A percentile compares a stretch with the other conserved stretches of the same genome.
Conservation (phyloP, 2,329 filamentous ascomycete genomes). For the Volutella citrinella region DNA sequence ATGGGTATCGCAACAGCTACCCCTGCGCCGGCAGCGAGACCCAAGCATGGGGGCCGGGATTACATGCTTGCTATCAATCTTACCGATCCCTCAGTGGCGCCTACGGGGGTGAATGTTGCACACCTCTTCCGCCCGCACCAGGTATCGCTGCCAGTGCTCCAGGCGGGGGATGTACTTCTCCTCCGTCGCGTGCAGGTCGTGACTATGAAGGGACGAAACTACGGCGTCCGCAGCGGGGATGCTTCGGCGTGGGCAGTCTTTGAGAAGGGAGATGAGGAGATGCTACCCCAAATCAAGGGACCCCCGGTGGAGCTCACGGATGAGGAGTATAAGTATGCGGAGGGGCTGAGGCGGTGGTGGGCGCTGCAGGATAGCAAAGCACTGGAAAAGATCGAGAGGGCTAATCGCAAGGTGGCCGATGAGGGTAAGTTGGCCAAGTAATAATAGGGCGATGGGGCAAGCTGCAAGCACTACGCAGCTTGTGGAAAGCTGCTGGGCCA, state of each 20-base stretch:
- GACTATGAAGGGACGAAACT: constrained; percentile 52
- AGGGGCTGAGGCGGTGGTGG: constrained; percentile 49
- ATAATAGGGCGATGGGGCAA: constrained; percentile 10
- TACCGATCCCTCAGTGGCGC: constrained; percentile 53
- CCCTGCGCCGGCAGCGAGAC: constrained; percentile 49
- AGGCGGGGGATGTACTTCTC: constrained; percentile 56
- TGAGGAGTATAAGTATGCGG: constrained; percentile 48
- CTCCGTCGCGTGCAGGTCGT: constrained; percentile 55
- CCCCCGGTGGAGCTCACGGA: constrained; percentile 56
- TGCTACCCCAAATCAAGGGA: constrained; percentile 53
- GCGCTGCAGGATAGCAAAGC: constrained; percentile 44
- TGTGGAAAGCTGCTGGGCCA: neutral
- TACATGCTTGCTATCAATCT: constrained; percentile 58
- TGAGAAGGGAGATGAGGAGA: constrained; percentile 39
- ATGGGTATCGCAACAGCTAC: constrained; percentile 52
- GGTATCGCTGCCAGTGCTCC: constrained; percentile 52
- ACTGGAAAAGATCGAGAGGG: constrained; percentile 46
- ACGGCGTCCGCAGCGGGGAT: constrained; percentile 53
- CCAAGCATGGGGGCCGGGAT: constrained; percentile 56
- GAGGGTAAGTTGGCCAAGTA: constrained; percentile 25
- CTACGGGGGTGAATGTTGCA: constrained; percentile 49
- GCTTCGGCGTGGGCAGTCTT: constrained; percentile 62
- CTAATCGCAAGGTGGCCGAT: constrained; percentile 34
- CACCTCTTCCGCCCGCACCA: constrained; percentile 58
- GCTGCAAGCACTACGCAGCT: neutral